Evolutionary conservation across 495 filamentous ascomycete genomes (phyloP).

Genomic region (Penicillium coprophilum): DNA sequence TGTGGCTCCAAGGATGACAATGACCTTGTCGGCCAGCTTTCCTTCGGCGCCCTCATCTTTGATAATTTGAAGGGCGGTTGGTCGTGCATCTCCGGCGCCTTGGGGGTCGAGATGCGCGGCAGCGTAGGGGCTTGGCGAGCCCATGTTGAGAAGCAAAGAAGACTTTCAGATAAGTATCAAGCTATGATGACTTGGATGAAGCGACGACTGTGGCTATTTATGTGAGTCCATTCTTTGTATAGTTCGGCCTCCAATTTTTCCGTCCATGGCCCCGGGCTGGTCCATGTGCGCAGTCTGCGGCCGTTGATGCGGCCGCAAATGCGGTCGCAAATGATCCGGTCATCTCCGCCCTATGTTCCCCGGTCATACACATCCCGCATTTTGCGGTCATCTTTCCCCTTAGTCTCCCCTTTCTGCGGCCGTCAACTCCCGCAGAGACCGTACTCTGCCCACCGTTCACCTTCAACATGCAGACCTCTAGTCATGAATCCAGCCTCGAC

Average conservation of each 20-base stretch:
- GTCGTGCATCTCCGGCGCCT: slow-evolving; percentile 55
- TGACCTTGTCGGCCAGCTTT: slow-evolving; percentile 44
- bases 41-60: slow-evolving; percentile 46
- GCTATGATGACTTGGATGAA: neutral
- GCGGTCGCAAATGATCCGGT: neutral
- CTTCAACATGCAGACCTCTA: slow-evolving; percentile 11
- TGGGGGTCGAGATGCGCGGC: slow-evolving; percentile 39
- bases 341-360: neutral
- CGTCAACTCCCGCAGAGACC: neutral
- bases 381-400: neutral
- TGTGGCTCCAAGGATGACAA: slow-evolving; percentile 53
- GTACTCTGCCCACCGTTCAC: neutral
- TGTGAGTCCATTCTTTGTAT: neutral
- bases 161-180: neutral
- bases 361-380: neutral
- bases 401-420: neutral
- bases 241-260: neutral
- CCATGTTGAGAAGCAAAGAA: neutral
- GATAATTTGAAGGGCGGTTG: slow-evolving; percentile 55
- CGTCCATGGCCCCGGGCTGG: neutral
- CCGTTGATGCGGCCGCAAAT: neutral
- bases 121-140: slow-evolving; percentile 30
- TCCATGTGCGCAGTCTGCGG: neutral
- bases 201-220: neutral
- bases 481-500: slow-evolving; percentile 12